These are phyloP conservation scores for Aspergillus homomorphus DNA, from an alignment of 495 filamentous ascomycete species.

Conservation along the genomic window DNA sequence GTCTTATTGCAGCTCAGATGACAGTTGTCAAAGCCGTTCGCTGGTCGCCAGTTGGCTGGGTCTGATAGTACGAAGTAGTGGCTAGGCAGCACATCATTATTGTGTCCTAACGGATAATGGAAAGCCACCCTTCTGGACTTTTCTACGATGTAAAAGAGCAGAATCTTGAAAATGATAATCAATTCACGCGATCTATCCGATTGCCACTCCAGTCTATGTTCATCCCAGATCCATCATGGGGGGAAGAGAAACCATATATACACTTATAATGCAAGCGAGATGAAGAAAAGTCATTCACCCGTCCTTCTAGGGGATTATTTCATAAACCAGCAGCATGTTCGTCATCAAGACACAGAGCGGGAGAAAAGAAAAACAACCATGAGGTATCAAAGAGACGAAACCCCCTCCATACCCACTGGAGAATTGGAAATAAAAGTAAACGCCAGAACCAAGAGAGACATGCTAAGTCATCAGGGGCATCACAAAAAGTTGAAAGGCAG, in stretches of 20 bases:
- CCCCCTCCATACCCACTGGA: neutral
- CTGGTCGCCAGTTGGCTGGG: too few species aligned
- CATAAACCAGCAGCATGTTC: slow-evolving; percentile 16
- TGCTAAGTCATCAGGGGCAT: slow-evolving; percentile 15
- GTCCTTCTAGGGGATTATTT: slow-evolving; percentile 2
- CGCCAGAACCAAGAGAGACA: slow-evolving; percentile 10
- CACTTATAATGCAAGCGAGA: slow-evolving; percentile 10
- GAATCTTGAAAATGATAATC: too few species aligned
- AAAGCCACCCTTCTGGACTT: too few species aligned
- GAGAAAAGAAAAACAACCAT: slow-evolving; percentile 8
- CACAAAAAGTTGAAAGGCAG: slow-evolving; percentile 1
- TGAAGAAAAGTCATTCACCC: slow-evolving; percentile 9
- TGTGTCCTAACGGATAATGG: too few species aligned
- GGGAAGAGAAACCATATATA: slow-evolving; percentile 11
- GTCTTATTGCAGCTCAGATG: too few species aligned
- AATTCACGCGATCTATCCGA: slow-evolving; percentile 20
- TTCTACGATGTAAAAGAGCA: too few species aligned
- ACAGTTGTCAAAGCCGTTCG: too few species aligned
- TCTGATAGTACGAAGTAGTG: too few species aligned
- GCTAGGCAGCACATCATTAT: too few species aligned
- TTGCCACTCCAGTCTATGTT: slow-evolving; percentile 20
- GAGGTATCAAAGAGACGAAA: slow-evolving; percentile 17
- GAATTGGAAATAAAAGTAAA: slow-evolving; percentile 6
- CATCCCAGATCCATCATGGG: slow-evolving; percentile 16
- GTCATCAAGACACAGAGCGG: slow-evolving; percentile 16